phyloP scores from a whole-genome alignment of 2,329 filamentous ascomycete species.

The Colletotrichum tabaci region DNA sequence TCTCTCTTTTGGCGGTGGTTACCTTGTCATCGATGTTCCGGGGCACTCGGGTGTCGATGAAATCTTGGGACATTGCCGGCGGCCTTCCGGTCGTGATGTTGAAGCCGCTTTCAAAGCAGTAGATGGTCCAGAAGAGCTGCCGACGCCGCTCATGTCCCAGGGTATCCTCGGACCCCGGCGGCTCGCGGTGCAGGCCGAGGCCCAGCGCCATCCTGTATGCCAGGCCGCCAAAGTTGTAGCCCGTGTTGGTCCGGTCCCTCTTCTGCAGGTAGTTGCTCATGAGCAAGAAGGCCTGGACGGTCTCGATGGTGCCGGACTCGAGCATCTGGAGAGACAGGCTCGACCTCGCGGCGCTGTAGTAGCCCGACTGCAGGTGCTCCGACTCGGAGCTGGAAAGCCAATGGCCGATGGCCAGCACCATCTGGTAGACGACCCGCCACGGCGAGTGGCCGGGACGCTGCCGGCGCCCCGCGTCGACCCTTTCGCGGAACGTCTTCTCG shows the following conservation, averaged over 20 bases:
- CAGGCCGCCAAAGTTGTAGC: conserved; percentile 67
- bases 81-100: conserved; percentile 64
- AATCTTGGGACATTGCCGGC: conserved; percentile 56
- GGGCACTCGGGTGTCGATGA: conserved; percentile 59
- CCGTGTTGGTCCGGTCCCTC: conserved; percentile 65
- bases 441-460: conserved; percentile 18
- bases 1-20: conserved; percentile 12
- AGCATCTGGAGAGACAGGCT: conserved; percentile 59
- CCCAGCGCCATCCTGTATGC: conserved; percentile 66
- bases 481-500: conserved; percentile 60
- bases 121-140: conserved; percentile 57
- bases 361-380: conserved; percentile 27
- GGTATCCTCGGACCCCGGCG: conserved; percentile 51
- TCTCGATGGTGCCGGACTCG: conserved; percentile 60
- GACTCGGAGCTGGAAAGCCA: conserved; percentile 49
- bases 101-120: conserved; percentile 63
- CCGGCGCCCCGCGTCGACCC: conserved; percentile 43
- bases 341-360: conserved; percentile 50
- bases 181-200: conserved; percentile 65
- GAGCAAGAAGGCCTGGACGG: conserved; percentile 62
- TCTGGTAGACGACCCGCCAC: conserved; percentile 48
- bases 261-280: conserved; percentile 67
- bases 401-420: conserved; percentile 56
- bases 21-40: conserved; percentile 61
- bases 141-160: conserved; percentile 54